Conservation (phyloP, 2,329 filamentous ascomycete species). For the Neocatenulostroma microsporum region DNA sequence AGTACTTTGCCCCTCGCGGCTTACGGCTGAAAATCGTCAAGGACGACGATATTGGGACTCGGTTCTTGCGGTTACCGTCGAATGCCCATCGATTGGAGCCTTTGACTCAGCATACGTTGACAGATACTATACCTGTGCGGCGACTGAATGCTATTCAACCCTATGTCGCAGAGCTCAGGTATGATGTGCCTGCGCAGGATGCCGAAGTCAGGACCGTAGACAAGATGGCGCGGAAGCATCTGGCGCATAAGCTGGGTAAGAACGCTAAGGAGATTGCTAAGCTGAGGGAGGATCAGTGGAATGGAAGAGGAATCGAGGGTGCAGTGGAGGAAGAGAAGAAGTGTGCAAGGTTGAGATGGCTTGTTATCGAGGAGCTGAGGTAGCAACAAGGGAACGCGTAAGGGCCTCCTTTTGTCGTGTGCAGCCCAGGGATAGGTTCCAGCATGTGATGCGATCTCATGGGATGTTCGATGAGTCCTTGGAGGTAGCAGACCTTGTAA, state of each 20-base stretch:
- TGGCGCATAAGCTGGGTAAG: background rate
- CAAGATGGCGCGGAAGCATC: slow-evolving; percentile 6
- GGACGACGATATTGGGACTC: slow-evolving; percentile 4
- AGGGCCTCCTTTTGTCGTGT: too few relatives aligned
- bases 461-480: too few relatives aligned
- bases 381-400: too few relatives aligned
- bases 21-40: slow-evolving; percentile 4
- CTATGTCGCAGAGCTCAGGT: slow-evolving; percentile 2
- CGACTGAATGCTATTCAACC: slow-evolving; percentile 1
- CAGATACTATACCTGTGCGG: slow-evolving; percentile 2
- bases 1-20: slow-evolving; percentile 8
- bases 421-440: too few relatives aligned
- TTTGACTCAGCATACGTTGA: slow-evolving; percentile 3
- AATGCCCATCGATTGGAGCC: slow-evolving; percentile 3
- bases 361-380: slow-evolving; percentile 5
- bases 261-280: slow-evolving; percentile 1
- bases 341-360: slow-evolving; percentile 6
- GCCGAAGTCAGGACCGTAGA: slow-evolving; percentile 3
- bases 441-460: too few relatives aligned
- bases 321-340: slow-evolving; percentile 6
- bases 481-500: too few relatives aligned
- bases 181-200: slow-evolving; percentile 1
- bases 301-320: slow-evolving; percentile 2
- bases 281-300: slow-evolving; percentile 3
- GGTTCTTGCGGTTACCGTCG: background rate